A percentile compares a stretch with the other conserved stretches of the same genome.
These are phyloP conservation scores for Venturiaceae sp. DNA, from an alignment of 2,329 filamentous ascomycete species.

Conservation along the genomic window DNA sequence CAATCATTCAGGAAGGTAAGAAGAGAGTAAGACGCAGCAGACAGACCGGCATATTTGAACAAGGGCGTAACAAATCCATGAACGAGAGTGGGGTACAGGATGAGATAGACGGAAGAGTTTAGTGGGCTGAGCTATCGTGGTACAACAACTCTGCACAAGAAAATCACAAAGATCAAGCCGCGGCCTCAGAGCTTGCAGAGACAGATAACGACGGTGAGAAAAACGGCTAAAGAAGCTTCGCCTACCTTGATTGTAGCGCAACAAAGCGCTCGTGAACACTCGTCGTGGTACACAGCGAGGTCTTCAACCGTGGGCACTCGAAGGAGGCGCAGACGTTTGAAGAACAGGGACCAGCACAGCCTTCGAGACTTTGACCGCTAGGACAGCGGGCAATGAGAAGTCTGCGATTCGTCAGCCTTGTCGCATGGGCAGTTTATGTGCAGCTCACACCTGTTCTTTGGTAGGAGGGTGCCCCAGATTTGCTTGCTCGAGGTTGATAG, in stretches of 20 bases:
- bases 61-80: not conserved
- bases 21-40: not conserved
- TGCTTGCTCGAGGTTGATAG: not conserved
- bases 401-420: conserved; percentile 1
- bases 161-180: not conserved
- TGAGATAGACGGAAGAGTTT: not conserved
- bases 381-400: not conserved
- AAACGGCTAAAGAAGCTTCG: not conserved
- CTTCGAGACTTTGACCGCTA: not conserved
- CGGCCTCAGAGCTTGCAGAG: not conserved
- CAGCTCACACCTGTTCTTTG: not conserved
- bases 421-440: not conserved
- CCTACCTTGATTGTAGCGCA: not conserved
- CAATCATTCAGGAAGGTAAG: not conserved
- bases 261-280: not conserved
- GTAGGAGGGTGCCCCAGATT: not conserved
- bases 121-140: not conserved
- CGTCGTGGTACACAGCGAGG: not conserved
- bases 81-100: not conserved
- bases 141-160: too few relatives aligned
- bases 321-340: not conserved
- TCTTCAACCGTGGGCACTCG: not conserved
- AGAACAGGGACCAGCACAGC: not conserved
- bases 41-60: not conserved
- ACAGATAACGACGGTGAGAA: not conserved